Base-by-base conservation (phyloP, 164 flowering plant genomes). In the Dillenia turbinata region DNA sequence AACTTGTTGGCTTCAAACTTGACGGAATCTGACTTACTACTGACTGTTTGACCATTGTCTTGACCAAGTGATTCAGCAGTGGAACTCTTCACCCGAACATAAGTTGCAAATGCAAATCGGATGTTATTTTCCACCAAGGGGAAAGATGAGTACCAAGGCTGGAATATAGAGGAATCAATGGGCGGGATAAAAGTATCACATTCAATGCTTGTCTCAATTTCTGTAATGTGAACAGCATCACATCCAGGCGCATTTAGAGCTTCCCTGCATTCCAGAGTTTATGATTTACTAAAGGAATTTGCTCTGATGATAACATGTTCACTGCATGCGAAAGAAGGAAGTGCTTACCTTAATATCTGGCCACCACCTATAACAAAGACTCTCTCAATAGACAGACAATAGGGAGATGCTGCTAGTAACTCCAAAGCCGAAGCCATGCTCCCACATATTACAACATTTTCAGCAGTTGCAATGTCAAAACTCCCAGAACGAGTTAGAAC, bases 321-420 rank as follows among this genome's bases (percentile, higher is more conserved):
- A 33, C 40, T 4, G 40, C 40, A 33, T 33, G 40, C 7, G 6
- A 33, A 61, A 46, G 10, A 53, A 71, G 45, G 64, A 47, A 10
- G 50, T 9, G 50, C 76, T 55, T 22, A 92, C 98, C 87, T 81
- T 53, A 85, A 78, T 56, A 89, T 78, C 74, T 87, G 79, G 61
- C 98, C 98, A 53, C 98, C 98, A 56, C 98, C 98, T 40, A 93
- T 88, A 43, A 90, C 81, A 72, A 85, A 93, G 52, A 93, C 90
- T 66, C 69, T 88, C 71, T 93, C 97, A 69, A 93, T 81, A 17
- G 94, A 93, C 60, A 79, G 54, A 73, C 76, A 77, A 70, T 93
- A 93, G 45, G 96, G 97, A 59, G 92, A 75, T 57, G 80, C 83
- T 46, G 94, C 88, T 60, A 93, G 73, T 49, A 87, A 62, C 48